These are phyloP conservation scores for Barnettozyma wickerhamii DNA, from an alignment of 805 yeast species.

Conservation along the genomic window DNA sequence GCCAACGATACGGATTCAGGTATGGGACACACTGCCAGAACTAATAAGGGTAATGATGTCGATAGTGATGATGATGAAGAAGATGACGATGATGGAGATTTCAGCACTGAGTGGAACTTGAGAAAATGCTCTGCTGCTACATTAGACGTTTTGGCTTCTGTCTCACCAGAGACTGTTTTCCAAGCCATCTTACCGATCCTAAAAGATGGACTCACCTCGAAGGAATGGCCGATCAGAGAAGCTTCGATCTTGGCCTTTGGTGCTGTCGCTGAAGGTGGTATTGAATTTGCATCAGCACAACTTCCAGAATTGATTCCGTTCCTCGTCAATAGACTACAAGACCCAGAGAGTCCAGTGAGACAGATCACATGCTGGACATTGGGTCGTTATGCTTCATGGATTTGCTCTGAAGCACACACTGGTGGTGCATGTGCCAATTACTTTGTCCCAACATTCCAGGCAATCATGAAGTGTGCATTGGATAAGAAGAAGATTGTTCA, in stretches of 20 bases:
- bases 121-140: conserved; percentile 95
- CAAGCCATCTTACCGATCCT: conserved; percentile 67
- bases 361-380: conserved; percentile 96
- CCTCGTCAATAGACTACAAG: conserved; percentile 73
- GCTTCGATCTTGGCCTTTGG: conserved; percentile 94
- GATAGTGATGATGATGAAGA: conserved; percentile 62
- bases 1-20: too few relatives aligned
- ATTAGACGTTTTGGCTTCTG: conserved; percentile 71
- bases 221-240: conserved; percentile 86
- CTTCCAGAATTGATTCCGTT: conserved; percentile 82
- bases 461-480: conserved; percentile 68
- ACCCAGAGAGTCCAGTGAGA: conserved; percentile 77
- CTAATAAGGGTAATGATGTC: conserved; percentile 34
- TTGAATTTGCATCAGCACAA: conserved; percentile 63
- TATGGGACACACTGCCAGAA: conserved; percentile 1
- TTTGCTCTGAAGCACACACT: conserved; percentile 60
- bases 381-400: conserved; percentile 81
- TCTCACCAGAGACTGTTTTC: conserved; percentile 64
- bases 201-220: conserved; percentile 61
- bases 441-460: conserved; percentile 72
- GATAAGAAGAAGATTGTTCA: conserved; percentile 92
- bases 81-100: conserved; percentile 66
- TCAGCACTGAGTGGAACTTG: conserved; percentile 78
- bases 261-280: conserved; percentile 88
- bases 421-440: conserved; percentile 62